A percentile compares a stretch with the other conserved stretches of the same genome.
These are phyloP conservation scores for Paecilomyces dactylethromorphus DNA, from an alignment of 2,329 filamentous ascomycete genomes.

Conservation along the genomic window DNA sequence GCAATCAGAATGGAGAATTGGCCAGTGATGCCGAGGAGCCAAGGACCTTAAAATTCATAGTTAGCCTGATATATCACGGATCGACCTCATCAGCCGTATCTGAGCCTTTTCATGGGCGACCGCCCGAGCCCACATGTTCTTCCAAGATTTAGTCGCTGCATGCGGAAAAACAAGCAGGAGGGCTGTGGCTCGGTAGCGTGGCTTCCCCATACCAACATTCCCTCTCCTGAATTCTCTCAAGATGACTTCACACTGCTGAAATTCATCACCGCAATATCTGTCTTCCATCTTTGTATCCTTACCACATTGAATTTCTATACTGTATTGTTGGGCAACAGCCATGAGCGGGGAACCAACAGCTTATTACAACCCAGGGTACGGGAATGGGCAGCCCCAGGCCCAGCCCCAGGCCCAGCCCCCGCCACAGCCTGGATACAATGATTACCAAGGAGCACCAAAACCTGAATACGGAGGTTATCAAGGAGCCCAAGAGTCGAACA, in stretches of 20 bases:
- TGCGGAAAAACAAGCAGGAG: background rate
- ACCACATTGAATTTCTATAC: background rate
- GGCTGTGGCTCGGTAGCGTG: background rate
- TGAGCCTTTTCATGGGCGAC: background rate
- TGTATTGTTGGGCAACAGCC: background rate
- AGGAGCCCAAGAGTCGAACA: background rate
- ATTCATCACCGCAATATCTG: background rate
- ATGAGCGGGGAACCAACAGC: background rate
- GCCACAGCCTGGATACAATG: too few relatives aligned
- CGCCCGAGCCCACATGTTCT: background rate
- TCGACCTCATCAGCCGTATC: background rate
- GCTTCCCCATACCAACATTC: background rate
- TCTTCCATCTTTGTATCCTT: background rate
- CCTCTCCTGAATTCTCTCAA: background rate
- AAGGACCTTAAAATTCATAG: background rate
- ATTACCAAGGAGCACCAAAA: too few relatives aligned
- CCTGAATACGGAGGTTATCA: background rate
- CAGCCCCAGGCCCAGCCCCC: too few relatives aligned
- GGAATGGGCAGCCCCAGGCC: background rate
- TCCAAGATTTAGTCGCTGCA: background rate
- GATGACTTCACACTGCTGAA: background rate
- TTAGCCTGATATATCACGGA: background rate
- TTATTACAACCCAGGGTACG: background rate
- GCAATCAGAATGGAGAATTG: background rate
- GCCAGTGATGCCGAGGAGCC: background rate